phyloP scores from a whole-genome alignment of 2,329 filamentous ascomycete species.

The Colletotrichum trifolii region DNA sequence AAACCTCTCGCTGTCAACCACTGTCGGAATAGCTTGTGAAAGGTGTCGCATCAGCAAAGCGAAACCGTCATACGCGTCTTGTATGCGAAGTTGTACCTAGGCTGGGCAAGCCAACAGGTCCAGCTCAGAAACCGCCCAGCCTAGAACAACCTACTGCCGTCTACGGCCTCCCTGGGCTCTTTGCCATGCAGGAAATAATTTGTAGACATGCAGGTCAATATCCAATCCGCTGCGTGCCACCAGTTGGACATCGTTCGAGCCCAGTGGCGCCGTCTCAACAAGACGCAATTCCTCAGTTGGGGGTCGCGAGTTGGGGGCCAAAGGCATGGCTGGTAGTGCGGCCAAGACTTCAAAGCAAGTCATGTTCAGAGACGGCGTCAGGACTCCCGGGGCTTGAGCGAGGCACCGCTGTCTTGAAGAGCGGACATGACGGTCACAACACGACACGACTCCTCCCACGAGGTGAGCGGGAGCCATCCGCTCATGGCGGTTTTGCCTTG shows the following conservation, averaged over 20 bases:
- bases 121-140: neutral
- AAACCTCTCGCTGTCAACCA: constrained; percentile 3
- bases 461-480: neutral
- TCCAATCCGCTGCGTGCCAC: constrained; percentile 19
- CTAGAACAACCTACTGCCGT: neutral
- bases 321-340: neutral
- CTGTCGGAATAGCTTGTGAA: no score
- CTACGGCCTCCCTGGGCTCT: constrained; percentile 3
- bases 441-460: neutral
- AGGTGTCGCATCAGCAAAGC: neutral
- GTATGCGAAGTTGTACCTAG: neutral
- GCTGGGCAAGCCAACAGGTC: neutral
- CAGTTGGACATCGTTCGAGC: constrained; percentile 22
- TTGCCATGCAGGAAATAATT: constrained; percentile 13
- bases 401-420: constrained; percentile 10
- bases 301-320: constrained; percentile 2
- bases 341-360: neutral
- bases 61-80: neutral
- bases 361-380: constrained; percentile 4
- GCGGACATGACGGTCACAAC: constrained; percentile 9
- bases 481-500: constrained; percentile 15
- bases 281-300: neutral
- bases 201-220: constrained; percentile 15
- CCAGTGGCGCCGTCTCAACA: constrained; percentile 27
- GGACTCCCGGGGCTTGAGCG: constrained; percentile 21